phyloP scores from a whole-genome alignment of 345 rosid species.

The Combretum micranthum region DNA sequence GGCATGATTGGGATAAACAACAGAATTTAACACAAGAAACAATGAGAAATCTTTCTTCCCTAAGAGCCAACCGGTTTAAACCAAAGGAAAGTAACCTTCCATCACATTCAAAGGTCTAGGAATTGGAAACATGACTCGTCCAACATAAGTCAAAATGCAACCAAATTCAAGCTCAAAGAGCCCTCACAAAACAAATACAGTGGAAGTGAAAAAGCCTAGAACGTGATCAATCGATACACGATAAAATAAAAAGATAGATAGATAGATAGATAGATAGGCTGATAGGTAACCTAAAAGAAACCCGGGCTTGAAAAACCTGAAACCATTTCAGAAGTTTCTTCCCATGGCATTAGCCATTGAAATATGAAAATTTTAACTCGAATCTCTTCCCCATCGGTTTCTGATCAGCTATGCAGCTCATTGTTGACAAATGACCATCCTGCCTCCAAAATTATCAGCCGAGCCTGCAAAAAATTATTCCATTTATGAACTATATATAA shows the following conservation, averaged over 20 bases:
- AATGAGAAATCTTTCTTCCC: too few species aligned
- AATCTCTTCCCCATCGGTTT: conserved; percentile 19
- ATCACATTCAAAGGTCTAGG: neutral
- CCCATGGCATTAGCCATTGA: conserved; percentile 39
- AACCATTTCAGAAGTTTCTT: conserved; percentile 27
- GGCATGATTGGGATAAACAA: too few species aligned
- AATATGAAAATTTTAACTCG: conserved; percentile 18
- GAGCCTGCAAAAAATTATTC: too few species aligned
- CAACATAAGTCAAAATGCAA: conserved; percentile 3
- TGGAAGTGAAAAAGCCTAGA: too few species aligned
- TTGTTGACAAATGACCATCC: conserved; percentile 4
- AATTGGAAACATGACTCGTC: conserved; percentile 1
- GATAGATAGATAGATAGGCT: conserved; percentile 14
- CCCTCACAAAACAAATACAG: neutral
- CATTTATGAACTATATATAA: too few species aligned
- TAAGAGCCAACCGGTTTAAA: too few species aligned
- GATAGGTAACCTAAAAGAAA: conserved; percentile 20
- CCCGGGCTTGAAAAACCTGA: conserved; percentile 45
- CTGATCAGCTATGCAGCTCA: conserved; percentile 13
- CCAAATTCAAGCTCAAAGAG: conserved; percentile 8
- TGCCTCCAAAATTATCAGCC: neutral
- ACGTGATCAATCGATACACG: neutral
- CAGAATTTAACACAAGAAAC: too few species aligned
- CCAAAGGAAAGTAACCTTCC: neutral
- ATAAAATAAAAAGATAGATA: neutral